Base-by-base conservation (phyloP, 2,329 filamentous ascomycete genomes). In the Neoascochyta sp. region DNA sequence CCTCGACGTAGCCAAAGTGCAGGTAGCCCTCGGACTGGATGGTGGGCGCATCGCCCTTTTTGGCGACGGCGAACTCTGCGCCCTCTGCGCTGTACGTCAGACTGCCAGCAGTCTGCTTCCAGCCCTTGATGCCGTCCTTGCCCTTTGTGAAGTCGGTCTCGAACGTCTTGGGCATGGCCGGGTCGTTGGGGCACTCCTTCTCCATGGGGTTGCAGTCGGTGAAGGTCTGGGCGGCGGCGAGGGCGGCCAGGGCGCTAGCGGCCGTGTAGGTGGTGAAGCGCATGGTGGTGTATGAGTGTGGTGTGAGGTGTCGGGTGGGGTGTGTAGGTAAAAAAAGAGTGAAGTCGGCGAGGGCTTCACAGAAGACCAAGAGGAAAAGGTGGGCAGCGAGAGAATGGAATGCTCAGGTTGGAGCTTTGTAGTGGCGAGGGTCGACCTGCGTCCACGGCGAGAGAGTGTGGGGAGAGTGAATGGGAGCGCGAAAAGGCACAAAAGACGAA, bases 11-110 rank as follows among this genome's bases (percentile, higher is more conserved):
- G 31, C 87, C 87, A 46, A 83, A 90, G 70, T 93, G 88, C 63
- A 94, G 83, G 67, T 87, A 92, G 60, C 88, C 90, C 49, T 80
- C 78, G 25, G 83, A 80, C 43, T 80, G 75, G 40, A 94, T 75
- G 1, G 86, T 93, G 1, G 73, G 73, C 2, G 73, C 69, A 37
- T 75, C 64, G 9, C 62, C 65, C 17, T 63, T 61, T 41, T 67
- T 68, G 24, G 52, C 56, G 42, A 76, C 69, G 21, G 56, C 66
- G 53, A 76, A 74, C n/a, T 67, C 60, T 24, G 68, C 70, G 14
- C 72, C 73, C 12, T 66, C 57, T 7, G 57, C 27, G 17, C 37
- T 51, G 36, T 67, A 67, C 28, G 64, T 70, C 28, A 74, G 67
- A 36, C 59, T 59, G n/a, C 57, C 60, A 15, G 57, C 54, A 9